Evolutionary conservation across 129 eudicot species (phyloP), one percentile per base, ranked within the genome.

Genomic region (Tagetes erecta): DNA sequence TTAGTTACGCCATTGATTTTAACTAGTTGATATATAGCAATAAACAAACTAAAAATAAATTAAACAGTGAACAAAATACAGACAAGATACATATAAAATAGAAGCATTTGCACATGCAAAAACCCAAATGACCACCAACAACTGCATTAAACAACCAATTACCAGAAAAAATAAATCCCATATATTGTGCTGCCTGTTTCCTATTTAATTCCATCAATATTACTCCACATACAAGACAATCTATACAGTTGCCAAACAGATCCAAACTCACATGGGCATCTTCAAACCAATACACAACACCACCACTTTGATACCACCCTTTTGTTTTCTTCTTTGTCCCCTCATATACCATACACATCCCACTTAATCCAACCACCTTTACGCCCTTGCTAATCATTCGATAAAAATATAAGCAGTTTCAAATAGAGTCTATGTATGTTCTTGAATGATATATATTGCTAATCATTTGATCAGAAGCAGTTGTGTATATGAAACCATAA

Each of bases 211-310:
- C 76, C 40, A 70, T 38, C 67, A 70, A 55, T 56, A 4, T 5
- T 27, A 41, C 67, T 49, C 51, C 72, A 78, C 66, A 53, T 41
- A 64, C 73, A 71, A 51, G n/a, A 64, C 82, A 27, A 38, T 78
- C 65, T 78, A 64, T 64, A 78, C 82, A 78, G 63, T 41, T 20
- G 27, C 27, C 27, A 20, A 78, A 53, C 78, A 64, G 68, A 71
- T 78, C 73, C 73, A 78, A 78, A 71, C 68, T 64, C 78, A 64
- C 82, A 78, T 78, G 78, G 56, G 56, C 52, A 71, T 52, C 73
- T 70, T 78, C 72, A 70, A 70, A 70, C 52, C 1, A 59, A 35
- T 47, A 41, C 49, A 58, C 49, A 42, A 58, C 49, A 42, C 12
- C 68, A 51, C 0, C 67, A 68, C 46, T 65, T 73, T 5, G 36